Base-by-base conservation (phyloP, 2,329 filamentous ascomycete species). In the Fonsecaea monophora region DNA sequence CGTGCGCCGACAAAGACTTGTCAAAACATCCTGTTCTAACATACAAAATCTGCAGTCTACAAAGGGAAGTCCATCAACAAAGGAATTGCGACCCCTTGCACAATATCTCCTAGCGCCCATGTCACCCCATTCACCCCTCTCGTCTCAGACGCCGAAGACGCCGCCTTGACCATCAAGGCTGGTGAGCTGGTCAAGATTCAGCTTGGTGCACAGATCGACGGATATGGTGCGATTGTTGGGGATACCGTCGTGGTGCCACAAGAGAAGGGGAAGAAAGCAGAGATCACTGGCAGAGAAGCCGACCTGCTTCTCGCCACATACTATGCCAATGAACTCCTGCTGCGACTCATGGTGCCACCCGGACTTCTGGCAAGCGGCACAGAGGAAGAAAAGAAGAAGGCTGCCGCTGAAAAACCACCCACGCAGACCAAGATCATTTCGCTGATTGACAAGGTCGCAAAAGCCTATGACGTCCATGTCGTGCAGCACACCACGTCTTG, bases 401-500 rank as follows among this genome's bases (percentile, higher is more conserved):
- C 92, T 59, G 86, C 91, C 15, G 84, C 91, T 6, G 87, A 88
- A 80, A 97, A 96, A 84, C 82, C 93, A 62, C 91, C 90, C 65
- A 91, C 91, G 60, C 94, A 98, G 82, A 83, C 87, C 76, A 90
- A 93, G 82, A 98, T 99, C 76, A 95, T 91, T 71, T 85, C 86
- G 74, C 83, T 98, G 70, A 84, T 99, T 59, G 93, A 97, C 82
- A 97, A 95, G 86, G 87, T 98, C 54, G 91, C 89, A 77, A 93
- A 96, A 83, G 86, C 87, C 74, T 99, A 96, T 81, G 94, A 92
- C 69, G 94, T 91, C 85, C 96, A 90, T 79, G 83, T 98, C 32
- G 92, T 99, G 64, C 95, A 99, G 87, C 96, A 94, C 86, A 99
- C 95, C 70, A 99, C 95, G 53, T 96, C 92, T 77, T 99, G 95